Evolutionary conservation across 805 yeast genomes (phyloP), one percentile per base, ranked within the genome.

Genomic region (Hyphopichia homilentoma): DNA sequence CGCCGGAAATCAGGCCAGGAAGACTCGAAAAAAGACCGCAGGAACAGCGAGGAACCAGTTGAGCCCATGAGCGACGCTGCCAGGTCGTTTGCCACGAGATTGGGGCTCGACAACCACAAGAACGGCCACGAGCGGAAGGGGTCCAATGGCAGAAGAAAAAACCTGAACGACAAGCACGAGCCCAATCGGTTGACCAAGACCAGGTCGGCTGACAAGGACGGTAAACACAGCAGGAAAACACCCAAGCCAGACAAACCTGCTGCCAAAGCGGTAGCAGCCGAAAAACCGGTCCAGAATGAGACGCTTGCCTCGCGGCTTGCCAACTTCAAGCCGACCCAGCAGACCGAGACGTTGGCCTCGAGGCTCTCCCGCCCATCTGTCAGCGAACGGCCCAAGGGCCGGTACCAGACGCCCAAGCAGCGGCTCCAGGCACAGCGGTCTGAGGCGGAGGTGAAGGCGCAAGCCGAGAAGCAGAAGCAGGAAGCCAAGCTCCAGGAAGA

Each of bases 51-150:
- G 5, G 45, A 42, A 8, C 47, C 40, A n/a, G 34, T 30, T 16
- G 46, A 43, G 1, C 58, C 59, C 3, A 49, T 59, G 61, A 41
- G 58, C 0, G 48, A 44, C 1, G 67, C 66, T 3, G 68, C 54
- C 3, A 41, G 39, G 34, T 44, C 56, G 8, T 47, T 63, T 32
- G 68, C 68, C 3, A 48, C 57, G 3, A 48, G 67, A 21, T 29
- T 60, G 26, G 53, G 52, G 9, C 19, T 18, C 12, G 50, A 52
- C 12, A 29, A 31, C 25, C 33, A 41, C 14, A 23, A 24, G 14
- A 11, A 16, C 16, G 27, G 26, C 23, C 30, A 20, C 18, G 27
- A 3, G 21, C 31, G 6, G 8, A 11, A 21, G 11, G 11, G 11
- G 22, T 13, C 27, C 29, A 24, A 26, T 24, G 15, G 24, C 13